A percentile compares a stretch with the other conserved stretches of the same genome.
Conservation (phyloP, 2,329 filamentous ascomycete genomes). For the Ophiobolus disseminans region DNA sequence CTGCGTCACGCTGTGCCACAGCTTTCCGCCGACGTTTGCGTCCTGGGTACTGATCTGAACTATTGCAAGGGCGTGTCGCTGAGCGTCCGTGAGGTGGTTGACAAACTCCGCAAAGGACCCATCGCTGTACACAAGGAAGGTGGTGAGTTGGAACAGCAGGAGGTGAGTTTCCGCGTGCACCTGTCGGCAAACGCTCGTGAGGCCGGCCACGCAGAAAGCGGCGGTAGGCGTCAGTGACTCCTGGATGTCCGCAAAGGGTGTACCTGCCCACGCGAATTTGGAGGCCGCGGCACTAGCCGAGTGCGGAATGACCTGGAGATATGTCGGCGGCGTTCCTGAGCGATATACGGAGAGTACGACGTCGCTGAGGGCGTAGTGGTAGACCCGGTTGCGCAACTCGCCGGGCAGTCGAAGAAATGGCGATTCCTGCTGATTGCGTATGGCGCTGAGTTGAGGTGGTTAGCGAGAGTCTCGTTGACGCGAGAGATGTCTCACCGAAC, state of each 20-base stretch:
- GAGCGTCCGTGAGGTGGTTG: not conserved
- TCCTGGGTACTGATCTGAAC: slow-evolving; percentile 1
- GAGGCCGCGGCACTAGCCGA: not conserved
- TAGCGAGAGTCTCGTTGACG: too few species aligned
- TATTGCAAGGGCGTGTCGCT: not conserved
- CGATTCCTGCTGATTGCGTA: not conserved
- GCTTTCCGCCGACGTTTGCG: not conserved
- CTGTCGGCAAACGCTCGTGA: not conserved
- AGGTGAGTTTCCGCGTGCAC: not conserved
- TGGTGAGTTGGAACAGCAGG: not conserved
- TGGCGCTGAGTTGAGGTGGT: not conserved
- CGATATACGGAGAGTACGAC: not conserved
- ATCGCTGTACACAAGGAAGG: not conserved
- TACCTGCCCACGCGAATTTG: not conserved
- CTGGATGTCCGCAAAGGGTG: too few species aligned
- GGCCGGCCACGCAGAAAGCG: not conserved
- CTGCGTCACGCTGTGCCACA: not conserved
- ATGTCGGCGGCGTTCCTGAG: too few species aligned
- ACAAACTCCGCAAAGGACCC: not conserved
- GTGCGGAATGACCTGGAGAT: not conserved
- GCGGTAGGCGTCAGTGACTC: too few species aligned
- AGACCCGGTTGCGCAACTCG: not conserved
- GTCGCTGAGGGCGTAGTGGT: not conserved
- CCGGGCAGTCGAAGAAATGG: not conserved
- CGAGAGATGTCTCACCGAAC: too few species aligned